Conservation (phyloP, 208 protist species). For the Crithidia bombi region DNA sequence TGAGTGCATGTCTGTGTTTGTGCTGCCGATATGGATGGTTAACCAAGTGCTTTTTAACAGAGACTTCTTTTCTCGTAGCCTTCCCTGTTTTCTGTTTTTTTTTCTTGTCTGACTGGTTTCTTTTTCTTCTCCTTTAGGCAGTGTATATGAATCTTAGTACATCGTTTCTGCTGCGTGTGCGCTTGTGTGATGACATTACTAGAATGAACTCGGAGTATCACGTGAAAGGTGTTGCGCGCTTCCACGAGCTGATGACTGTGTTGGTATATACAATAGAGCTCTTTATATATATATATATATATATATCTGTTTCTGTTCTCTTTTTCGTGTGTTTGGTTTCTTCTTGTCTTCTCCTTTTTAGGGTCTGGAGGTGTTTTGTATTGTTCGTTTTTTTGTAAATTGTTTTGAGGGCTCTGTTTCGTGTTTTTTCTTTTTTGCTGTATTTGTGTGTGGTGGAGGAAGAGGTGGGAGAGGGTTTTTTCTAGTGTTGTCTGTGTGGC, state of each 20-base stretch:
- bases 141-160: slow-evolving; percentile 5
- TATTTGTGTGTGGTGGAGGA: not conserved
- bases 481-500: not conserved
- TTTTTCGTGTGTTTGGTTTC: not conserved
- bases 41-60: not conserved
- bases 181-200: not conserved
- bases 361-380: not conserved
- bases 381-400: not conserved
- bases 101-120: not conserved
- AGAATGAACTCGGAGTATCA: not conserved
- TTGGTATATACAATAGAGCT: slow-evolving; percentile 6
- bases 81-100: not conserved
- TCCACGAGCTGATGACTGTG: not conserved
- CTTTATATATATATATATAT: not conserved
- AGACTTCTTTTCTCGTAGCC: slow-evolving; percentile 5
- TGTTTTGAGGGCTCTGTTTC: not conserved
- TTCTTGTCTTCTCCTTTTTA: slow-evolving; percentile 6
- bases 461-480: too few relatives aligned
- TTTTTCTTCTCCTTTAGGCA: slow-evolving; percentile 3
- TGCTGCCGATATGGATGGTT: not conserved
- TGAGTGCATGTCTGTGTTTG: too few relatives aligned
- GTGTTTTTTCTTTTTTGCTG: slow-evolving; percentile 8
- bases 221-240: not conserved
- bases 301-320: not conserved
- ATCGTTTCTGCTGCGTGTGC: not conserved